Conservation (phyloP, 257 asterid genomes). For the Solanum stenotomum region DNA sequence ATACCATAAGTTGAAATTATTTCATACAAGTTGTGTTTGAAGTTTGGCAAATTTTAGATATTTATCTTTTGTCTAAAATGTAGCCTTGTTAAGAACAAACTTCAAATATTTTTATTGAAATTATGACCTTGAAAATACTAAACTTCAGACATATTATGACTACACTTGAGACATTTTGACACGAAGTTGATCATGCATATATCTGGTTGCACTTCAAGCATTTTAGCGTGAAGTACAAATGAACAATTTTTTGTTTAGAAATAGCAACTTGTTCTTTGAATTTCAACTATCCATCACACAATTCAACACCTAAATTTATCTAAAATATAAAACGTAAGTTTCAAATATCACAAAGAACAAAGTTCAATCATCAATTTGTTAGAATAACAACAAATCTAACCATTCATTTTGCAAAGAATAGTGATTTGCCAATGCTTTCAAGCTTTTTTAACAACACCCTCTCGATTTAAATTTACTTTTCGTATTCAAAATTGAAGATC, state of each 20-base stretch:
- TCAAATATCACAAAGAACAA: neutral
- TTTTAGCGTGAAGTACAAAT: neutral
- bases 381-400: neutral
- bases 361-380: neutral
- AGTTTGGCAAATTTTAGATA: neutral
- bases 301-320: neutral
- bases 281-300: neutral
- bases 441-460: neutral
- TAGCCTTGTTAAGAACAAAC: neutral
- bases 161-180: neutral
- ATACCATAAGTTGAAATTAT: neutral
- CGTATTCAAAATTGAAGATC: neutral
- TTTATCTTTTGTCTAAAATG: neutral
- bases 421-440: neutral
- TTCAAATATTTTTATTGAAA: neutral
- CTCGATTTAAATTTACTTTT: neutral
- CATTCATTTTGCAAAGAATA: neutral
- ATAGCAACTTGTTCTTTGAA: neutral
- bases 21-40: neutral
- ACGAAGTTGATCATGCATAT: neutral
- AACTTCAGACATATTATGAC: neutral
- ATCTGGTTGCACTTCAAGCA: neutral
- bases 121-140: neutral
- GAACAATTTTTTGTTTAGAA: rapidly evolving
- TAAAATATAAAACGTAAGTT: neutral